These are phyloP conservation scores for Moesziomyces antarcticus DNA, from an alignment of 1,284 basidiomycete genomes.

Conservation along the genomic window DNA sequence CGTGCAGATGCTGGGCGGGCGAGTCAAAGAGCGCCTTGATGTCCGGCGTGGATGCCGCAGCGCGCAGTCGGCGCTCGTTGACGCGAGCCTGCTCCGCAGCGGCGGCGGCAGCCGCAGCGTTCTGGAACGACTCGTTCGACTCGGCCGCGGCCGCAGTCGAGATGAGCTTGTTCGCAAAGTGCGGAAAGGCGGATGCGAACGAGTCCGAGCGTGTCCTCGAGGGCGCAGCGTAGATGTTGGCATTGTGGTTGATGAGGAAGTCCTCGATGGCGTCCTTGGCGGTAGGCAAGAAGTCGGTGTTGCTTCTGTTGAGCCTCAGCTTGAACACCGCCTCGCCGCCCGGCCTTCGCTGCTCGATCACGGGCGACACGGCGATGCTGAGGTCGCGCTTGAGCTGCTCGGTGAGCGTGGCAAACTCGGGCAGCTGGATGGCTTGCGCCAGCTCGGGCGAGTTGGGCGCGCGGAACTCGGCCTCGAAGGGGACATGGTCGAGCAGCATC, in stretches of 20 bases:
- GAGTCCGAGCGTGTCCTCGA: slow-evolving; percentile 77
- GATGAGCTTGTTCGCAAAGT: slow-evolving; percentile 90
- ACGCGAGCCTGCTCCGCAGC: slow-evolving; percentile 70
- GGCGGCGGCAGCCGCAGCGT: slow-evolving; percentile 33
- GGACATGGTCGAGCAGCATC: slow-evolving; percentile 93
- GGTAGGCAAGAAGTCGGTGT: slow-evolving; percentile 79
- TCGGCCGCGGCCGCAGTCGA: slow-evolving; percentile 52
- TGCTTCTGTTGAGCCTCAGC: slow-evolving; percentile 89
- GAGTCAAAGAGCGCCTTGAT: slow-evolving; percentile 89
- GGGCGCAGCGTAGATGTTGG: slow-evolving; percentile 69
- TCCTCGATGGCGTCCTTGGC: slow-evolving; percentile 93
- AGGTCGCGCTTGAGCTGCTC: slow-evolving; percentile 93
- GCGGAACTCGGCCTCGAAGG: slow-evolving; percentile 94
- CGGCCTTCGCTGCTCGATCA: slow-evolving; percentile 67
- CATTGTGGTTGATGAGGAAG: slow-evolving; percentile 83
- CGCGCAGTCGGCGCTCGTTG: slow-evolving; percentile 79
- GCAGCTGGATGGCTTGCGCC: slow-evolving; percentile 77
- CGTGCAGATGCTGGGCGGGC: slow-evolving; percentile 65
- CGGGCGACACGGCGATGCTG: slow-evolving; percentile 86
- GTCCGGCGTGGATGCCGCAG: slow-evolving; percentile 88
- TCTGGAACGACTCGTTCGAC: slow-evolving; percentile 60
- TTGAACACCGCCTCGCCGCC: slow-evolving; percentile 84
- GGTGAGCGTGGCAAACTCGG: slow-evolving; percentile 83
- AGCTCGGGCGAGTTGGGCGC: slow-evolving; percentile 83
- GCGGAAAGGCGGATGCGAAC: slow-evolving; percentile 92